phyloP scores from a whole-genome alignment of 1,139 yeast genomes.

The Kodamaea sp. region DNA sequence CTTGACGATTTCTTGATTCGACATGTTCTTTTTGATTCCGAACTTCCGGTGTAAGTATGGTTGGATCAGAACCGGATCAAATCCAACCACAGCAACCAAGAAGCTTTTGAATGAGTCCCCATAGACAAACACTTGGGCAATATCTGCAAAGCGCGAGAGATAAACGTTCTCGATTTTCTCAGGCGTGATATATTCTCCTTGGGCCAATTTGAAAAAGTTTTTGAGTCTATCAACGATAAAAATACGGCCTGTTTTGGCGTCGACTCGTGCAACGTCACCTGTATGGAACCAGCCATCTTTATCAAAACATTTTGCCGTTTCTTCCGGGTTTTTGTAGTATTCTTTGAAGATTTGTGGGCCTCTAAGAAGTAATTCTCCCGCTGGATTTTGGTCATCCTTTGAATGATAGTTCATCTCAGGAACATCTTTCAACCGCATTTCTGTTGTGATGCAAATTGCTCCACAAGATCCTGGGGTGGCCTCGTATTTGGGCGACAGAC shows the following conservation, averaged over 20 bases:
- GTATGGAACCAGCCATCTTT: conserved; percentile 59
- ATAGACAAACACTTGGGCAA: conserved; percentile 55
- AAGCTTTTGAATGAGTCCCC: conserved; percentile 15
- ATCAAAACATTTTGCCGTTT: conserved; percentile 29
- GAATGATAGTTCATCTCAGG: conserved; percentile 38
- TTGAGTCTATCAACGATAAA: conserved; percentile 70
- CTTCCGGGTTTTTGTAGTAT: conserved; percentile 39
- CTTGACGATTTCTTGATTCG: conserved; percentile 26
- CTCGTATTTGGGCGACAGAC: conserved; percentile 29
- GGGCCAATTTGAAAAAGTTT: conserved; percentile 76
- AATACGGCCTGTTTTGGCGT: conserved; percentile 42
- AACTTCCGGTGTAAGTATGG: conserved; percentile 13
- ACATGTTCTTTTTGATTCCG: conserved; percentile 1
- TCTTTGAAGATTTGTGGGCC: conserved; percentile 38
- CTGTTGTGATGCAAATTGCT: conserved; percentile 31
- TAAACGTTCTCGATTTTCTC: conserved; percentile 71
- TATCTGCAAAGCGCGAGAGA: conserved; percentile 48
- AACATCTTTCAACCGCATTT: conserved; percentile 33
- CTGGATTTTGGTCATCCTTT: conserved; percentile 33
- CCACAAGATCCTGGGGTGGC: conserved; percentile 43
- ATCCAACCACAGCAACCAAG: conserved; percentile 45
- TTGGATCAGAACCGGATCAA: conserved; percentile 27
- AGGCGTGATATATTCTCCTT: conserved; percentile 80
- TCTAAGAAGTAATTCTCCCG: conserved; percentile 41
- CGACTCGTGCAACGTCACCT: conserved; percentile 66